phyloP scores from a whole-genome alignment of 192 early-diverging fungal genomes.

The Podila epigama region DNA sequence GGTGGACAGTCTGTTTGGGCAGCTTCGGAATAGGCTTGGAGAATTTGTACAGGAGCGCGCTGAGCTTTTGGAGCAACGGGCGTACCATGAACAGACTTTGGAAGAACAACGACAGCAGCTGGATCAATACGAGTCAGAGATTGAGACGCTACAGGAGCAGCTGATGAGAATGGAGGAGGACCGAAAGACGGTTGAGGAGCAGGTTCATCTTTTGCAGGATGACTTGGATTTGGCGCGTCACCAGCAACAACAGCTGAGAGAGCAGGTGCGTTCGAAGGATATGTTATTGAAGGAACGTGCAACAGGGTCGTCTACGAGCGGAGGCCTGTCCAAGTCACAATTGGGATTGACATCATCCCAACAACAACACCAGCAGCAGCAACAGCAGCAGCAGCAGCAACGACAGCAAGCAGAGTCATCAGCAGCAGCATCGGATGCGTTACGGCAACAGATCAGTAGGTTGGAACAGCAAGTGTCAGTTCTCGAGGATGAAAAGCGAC shows the following conservation, averaged over 20 bases:
- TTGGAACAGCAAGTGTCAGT: slow-evolving; percentile 2
- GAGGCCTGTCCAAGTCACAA: background rate
- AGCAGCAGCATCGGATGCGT: background rate
- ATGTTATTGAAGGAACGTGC: background rate
- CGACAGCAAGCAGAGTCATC: background rate
- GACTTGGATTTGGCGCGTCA: slow-evolving; percentile 4
- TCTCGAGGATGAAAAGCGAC: slow-evolving; percentile 17
- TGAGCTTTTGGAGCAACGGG: background rate
- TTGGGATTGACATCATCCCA: background rate
- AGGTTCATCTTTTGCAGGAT: slow-evolving; percentile 3
- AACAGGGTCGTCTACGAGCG: slow-evolving; percentile 1
- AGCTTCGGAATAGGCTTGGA: background rate
- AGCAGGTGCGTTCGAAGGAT: slow-evolving; percentile 10
- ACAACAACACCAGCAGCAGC: slow-evolving; percentile 1
- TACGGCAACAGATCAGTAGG: background rate
- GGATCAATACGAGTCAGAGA: slow-evolving; percentile 16
- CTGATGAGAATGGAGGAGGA: slow-evolving; percentile 7
- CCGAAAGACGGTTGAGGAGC: slow-evolving; percentile 10
- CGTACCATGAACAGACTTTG: slow-evolving; percentile 8
- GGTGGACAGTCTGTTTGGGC: background rate
- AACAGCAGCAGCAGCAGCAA: background rate
- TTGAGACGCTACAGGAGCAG: slow-evolving; percentile 29
- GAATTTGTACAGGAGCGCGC: background rate
- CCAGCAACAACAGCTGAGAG: slow-evolving; percentile 12
- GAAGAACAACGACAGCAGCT: slow-evolving; percentile 13